Conservation (phyloP, 768 basidiomycete species). For the Sporobolomyces roseus region DNA sequence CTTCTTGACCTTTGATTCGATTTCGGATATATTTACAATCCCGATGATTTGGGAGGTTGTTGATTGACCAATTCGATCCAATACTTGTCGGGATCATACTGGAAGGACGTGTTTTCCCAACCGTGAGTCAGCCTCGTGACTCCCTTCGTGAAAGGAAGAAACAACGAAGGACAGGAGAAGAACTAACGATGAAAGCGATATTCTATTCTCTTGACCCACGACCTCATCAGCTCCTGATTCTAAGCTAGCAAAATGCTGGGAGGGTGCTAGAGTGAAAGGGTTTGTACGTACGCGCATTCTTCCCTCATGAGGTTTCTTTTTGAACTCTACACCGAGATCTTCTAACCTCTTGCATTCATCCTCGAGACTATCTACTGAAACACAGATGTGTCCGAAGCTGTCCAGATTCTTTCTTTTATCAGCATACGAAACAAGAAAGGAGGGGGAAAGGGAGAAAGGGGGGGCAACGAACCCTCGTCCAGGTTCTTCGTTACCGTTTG, state of each 20-base stretch:
- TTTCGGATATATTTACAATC: background rate
- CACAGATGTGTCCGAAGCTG: conserved; percentile 79
- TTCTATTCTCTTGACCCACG: background rate
- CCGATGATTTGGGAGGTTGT: background rate
- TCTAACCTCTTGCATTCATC: conserved; percentile 80
- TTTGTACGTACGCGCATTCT: conserved; percentile 56
- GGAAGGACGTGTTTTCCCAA: too few relatives aligned
- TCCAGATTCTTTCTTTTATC: background rate
- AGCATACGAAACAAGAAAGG: background rate
- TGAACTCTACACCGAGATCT: conserved; percentile 71
- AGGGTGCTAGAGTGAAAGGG: too few relatives aligned
- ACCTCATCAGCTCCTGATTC: too few relatives aligned
- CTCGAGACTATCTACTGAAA: conserved; percentile 76
- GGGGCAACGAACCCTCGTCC: conserved; percentile 52
- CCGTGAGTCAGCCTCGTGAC: too few relatives aligned
- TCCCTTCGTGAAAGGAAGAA: background rate
- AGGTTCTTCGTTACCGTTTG: conserved; percentile 78
- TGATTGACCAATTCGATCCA: conserved; percentile 17
- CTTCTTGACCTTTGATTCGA: background rate
- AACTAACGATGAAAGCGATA: conserved; percentile 33
- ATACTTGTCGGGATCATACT: conserved; percentile 22
- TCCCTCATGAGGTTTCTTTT: conserved; percentile 80
- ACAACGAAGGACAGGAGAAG: background rate
- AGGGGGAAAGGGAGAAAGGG: background rate
- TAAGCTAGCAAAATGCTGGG: too few relatives aligned